Conservation (phyloP, 495 filamentous ascomycete genomes). For the Penicilliopsis zonata region DNA sequence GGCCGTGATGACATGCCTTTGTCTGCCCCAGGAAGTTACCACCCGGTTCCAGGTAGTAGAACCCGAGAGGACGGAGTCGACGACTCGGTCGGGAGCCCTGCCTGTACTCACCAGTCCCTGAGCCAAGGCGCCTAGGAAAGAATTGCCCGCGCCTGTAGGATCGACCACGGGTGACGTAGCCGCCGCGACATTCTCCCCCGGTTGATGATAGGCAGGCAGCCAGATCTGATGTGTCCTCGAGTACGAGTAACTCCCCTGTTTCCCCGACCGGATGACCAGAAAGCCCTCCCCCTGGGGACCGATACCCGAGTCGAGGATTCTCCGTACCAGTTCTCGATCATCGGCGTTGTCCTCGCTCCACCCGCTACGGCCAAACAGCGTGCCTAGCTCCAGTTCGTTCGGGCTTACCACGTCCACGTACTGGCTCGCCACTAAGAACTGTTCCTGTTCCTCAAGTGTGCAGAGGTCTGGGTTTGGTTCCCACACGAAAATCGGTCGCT, state of each 20-base stretch:
- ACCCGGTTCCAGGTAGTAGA: constrained; percentile 21
- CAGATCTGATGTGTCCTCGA: constrained; percentile 19
- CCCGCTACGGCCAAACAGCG: constrained; percentile 56
- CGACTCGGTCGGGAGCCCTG: constrained; percentile 19
- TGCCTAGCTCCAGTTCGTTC: constrained; percentile 74
- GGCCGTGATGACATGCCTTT: constrained; percentile 49
- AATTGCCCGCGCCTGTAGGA: constrained; percentile 93
- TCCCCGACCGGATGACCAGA: constrained; percentile 44
- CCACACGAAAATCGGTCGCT: constrained; percentile 73
- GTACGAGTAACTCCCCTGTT: constrained; percentile 45
- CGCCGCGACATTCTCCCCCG: constrained; percentile 14
- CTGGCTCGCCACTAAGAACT: constrained; percentile 56
- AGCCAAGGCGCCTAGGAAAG: constrained; percentile 75
- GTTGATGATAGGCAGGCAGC: constrained; percentile 49
- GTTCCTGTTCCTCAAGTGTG: constrained; percentile 58
- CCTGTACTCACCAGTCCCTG: constrained; percentile 56
- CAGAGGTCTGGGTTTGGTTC: constrained; percentile 90
- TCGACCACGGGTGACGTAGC: constrained; percentile 79
- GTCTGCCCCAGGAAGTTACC: constrained; percentile 12
- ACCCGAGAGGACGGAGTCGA: constrained; percentile 19
- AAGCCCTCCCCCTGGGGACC: constrained; percentile 30
- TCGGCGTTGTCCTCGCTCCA: constrained; percentile 36
- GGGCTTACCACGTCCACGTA: constrained; percentile 78
- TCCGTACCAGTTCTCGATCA: constrained; percentile 38
- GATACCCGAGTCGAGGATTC: constrained; percentile 44